Percentiles rank a stretch among this genome's conserved stretches.
Conservation (phyloP, 1,139 yeast genomes). For the Blastobotrys illinoisensis region DNA sequence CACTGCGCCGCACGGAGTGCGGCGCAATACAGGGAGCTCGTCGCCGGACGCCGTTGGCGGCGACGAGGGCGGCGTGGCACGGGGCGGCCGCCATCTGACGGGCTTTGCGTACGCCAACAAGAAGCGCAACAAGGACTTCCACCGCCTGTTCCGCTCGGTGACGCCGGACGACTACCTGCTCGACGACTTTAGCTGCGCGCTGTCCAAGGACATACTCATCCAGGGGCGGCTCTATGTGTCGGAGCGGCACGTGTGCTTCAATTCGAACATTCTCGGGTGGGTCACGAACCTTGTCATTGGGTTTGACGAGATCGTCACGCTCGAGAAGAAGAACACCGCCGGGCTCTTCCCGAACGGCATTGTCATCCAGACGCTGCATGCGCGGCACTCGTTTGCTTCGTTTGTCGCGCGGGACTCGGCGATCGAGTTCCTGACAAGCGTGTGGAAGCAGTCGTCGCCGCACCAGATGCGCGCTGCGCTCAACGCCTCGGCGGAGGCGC, state of each 20-base stretch:
- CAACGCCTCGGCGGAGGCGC: neutral
- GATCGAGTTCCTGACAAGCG: slow-evolving; percentile 50
- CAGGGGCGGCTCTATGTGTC: slow-evolving; percentile 89
- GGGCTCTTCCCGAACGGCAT: slow-evolving; percentile 92
- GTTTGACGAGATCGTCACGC: slow-evolving; percentile 60
- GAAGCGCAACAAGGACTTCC: slow-evolving; percentile 73
- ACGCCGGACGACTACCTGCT: slow-evolving; percentile 67
- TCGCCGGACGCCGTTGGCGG: neutral
- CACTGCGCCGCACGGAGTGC: neutral
- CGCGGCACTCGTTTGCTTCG: slow-evolving; percentile 73
- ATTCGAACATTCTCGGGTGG: slow-evolving; percentile 92
- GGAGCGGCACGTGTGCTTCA: slow-evolving; percentile 76
- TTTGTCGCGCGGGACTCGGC: slow-evolving; percentile 80
- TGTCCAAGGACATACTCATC: slow-evolving; percentile 79
- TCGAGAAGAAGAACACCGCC: slow-evolving; percentile 80
- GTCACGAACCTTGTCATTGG: slow-evolving; percentile 74
- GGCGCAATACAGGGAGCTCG: neutral
- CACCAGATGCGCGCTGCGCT: slow-evolving; percentile 31
- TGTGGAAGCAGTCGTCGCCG: slow-evolving; percentile 34
- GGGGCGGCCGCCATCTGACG: slow-evolving; percentile 27
- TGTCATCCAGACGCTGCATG: slow-evolving; percentile 59
- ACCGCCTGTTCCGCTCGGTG: slow-evolving; percentile 61
- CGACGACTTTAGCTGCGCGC: slow-evolving; percentile 86
- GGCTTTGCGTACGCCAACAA: slow-evolving; percentile 51
- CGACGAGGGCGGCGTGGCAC: neutral